Evolutionary conservation across 805 yeast genomes (phyloP), one percentile per base, ranked within the genome.

Genomic region (Candida corydali): DNA sequence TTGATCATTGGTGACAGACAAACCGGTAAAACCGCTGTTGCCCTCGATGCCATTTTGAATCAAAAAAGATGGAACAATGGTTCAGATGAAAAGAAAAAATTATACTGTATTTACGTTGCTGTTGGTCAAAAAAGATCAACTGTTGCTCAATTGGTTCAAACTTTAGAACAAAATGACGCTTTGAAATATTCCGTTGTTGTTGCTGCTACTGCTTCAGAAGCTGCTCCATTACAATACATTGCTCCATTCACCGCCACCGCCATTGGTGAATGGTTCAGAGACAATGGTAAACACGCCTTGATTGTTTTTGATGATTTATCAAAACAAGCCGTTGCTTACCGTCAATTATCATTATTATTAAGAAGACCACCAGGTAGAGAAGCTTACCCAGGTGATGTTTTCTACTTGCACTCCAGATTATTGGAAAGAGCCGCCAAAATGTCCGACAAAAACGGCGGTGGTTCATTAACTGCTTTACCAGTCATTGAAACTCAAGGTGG

Each of bases 191-290:
- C 97, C 61, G 84, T 93, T 73, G 80, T 93, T 70, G 98, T 93
- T 68, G 97, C 98, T 46, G 99, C 98, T 59, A 93, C 99, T 60
- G 99, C 99, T 55, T 93, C 98, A 48, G 98, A 93, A 80, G 98
- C 98, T 57, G 98, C 99, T 70, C 99, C 98, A 70, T 80, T 93
- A 73, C 99, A 93, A 80, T 93, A 88, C 80, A 76, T 93, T 69
- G 98, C 99, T 78, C 99, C 99, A 70, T 93, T 93, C 96, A 87
- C 98, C 57, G 99, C 89, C 55, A 84, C 95, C 69, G 95, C 99
- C 63, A 89, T 93, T 69, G 96, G 98, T 78, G 99, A 93, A 79
- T 93, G 98, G 98, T 93, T 93, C 94, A 87, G 98, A 82, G 99
- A 93, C 80, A 93, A 91, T 73, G 96, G 96, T 68, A 86, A 73